Evolutionary conservation across 2,329 filamentous ascomycete species (phyloP).

Genomic region (Fusarium denticulatum): DNA sequence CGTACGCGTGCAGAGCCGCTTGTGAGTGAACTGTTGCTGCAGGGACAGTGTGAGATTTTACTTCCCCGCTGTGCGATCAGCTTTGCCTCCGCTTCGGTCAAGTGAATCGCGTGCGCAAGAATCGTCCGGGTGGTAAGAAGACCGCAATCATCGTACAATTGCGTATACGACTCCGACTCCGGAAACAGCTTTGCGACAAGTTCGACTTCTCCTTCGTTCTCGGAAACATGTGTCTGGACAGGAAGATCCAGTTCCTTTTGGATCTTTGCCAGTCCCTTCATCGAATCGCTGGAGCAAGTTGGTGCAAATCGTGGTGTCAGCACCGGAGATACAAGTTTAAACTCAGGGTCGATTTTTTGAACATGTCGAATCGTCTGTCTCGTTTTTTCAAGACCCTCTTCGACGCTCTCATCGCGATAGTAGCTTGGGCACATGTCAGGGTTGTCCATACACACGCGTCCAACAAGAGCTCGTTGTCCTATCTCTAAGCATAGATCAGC

Average conservation of each 20-base stretch:
- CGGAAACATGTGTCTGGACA: conserved; percentile 89
- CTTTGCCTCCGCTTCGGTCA: conserved; percentile 71
- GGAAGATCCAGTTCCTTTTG: conserved; percentile 71
- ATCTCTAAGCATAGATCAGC: conserved; percentile 80
- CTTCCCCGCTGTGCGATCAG: conserved; percentile 69
- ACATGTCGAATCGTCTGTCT: conserved; percentile 73
- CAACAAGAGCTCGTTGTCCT: conserved; percentile 91
- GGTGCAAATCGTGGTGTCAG: conserved; percentile 79
- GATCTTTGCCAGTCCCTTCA: conserved; percentile 72
- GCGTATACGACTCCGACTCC: conserved; percentile 69
- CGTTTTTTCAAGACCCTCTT: conserved; percentile 66
- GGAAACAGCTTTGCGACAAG: conserved; percentile 80
- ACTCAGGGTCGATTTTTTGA: conserved; percentile 69
- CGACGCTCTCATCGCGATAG: conserved; percentile 79
- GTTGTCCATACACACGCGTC: conserved; percentile 94
- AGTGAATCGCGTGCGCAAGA: conserved; percentile 85
- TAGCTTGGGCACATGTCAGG: conserved; percentile 72
- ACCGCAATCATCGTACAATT: conserved; percentile 79
- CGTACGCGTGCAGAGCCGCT: conserved; percentile 82
- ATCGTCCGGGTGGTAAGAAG: conserved; percentile 80
- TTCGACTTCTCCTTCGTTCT: conserved; percentile 78
- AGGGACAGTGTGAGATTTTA: conserved; percentile 87
- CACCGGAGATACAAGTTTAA: conserved; percentile 77
- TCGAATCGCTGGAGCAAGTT: conserved; percentile 66
- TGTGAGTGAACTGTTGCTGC: conserved; percentile 84